These are phyloP conservation scores for Suhomyces terraborum DNA, from an alignment of 1,139 yeast genomes.

Conservation along the genomic window DNA sequence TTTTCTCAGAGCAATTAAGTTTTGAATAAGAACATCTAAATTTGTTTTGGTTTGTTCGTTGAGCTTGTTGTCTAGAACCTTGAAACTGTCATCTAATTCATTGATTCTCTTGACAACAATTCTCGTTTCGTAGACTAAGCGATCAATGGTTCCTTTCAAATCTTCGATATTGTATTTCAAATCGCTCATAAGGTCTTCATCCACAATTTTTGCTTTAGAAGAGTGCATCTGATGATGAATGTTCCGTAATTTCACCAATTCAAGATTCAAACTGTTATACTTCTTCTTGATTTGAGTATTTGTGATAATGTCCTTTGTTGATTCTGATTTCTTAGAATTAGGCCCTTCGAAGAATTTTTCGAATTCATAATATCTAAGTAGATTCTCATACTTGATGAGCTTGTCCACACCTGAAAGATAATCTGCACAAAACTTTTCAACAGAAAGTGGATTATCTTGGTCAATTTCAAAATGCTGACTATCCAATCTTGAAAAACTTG, in stretches of 20 bases:
- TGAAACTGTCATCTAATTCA: conserved; percentile 74
- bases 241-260: conserved; percentile 34
- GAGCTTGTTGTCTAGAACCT: conserved; percentile 46
- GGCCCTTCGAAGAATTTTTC: neutral
- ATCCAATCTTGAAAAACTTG: conserved; percentile 40
- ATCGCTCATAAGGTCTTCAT: conserved; percentile 34
- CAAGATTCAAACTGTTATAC: conserved; percentile 35
- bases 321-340: neutral
- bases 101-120: conserved; percentile 70
- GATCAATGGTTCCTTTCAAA: conserved; percentile 68
- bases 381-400: conserved; percentile 17
- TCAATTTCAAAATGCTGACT: neutral
- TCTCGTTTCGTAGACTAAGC: conserved; percentile 78
- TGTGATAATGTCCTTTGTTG: conserved; percentile 11
- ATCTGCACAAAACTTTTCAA: conserved; percentile 28
- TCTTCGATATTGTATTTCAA: conserved; percentile 58
- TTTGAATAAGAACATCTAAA: conserved; percentile 35
- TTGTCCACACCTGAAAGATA: conserved; percentile 28
- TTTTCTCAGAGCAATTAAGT: conserved; percentile 37
- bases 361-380: conserved; percentile 2
- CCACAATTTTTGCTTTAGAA: conserved; percentile 33
- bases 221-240: conserved; percentile 32
- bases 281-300: conserved; percentile 25
- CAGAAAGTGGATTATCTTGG: conserved; percentile 18
- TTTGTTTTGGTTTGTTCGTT: conserved; percentile 33